Conservation (phyloP, 257 asterid genomes). For the Solanum chiquidenum region DNA sequence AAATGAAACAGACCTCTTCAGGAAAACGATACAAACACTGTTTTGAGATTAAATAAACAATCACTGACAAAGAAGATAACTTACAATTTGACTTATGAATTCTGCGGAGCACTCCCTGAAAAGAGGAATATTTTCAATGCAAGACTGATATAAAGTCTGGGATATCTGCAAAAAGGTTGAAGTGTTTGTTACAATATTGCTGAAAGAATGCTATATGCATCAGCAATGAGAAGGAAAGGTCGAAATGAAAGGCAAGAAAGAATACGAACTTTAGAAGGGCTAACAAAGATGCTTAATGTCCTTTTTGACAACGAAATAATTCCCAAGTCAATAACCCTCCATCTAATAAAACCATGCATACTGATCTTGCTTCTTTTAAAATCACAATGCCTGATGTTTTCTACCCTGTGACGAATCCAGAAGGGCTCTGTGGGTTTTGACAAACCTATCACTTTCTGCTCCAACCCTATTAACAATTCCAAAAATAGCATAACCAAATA, state of each 20-base stretch:
- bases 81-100: conserved; percentile 82
- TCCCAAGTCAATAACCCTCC: neutral
- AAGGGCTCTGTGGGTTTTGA: neutral
- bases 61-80: conserved; percentile 9
- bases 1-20: neutral
- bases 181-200: neutral
- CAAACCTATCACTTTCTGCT: neutral
- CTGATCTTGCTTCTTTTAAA: neutral
- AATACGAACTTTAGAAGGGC: neutral
- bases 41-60: neutral
- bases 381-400: neutral
- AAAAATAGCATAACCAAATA: neutral
- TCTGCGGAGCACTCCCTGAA: conserved; percentile 79
- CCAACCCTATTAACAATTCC: neutral
- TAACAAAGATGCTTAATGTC: neutral
- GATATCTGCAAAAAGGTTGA: conserved; percentile 55
- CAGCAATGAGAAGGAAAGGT: neutral
- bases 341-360: neutral
- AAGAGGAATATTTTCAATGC: conserved; percentile 54
- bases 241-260: neutral
- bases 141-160: conserved; percentile 55
- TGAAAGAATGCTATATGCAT: neutral
- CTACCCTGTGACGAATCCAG: neutral
- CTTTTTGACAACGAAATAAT: neutral
- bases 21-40: neutral